A percentile compares a stretch with the other conserved stretches of the same genome.
phyloP scores from a whole-genome alignment of 257 asterid genomes.

The Capsicum chinense region DNA sequence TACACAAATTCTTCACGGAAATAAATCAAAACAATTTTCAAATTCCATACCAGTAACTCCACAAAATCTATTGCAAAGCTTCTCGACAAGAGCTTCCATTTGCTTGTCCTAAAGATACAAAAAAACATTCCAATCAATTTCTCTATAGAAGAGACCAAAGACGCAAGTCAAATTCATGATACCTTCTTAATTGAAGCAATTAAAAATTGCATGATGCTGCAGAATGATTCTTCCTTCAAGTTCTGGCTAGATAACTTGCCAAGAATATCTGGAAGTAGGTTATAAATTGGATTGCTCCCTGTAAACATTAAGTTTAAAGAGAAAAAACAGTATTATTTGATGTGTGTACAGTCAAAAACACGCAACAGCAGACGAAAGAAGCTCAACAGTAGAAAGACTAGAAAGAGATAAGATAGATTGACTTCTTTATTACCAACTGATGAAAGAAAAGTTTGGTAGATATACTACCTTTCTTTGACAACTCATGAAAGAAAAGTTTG shows the following conservation, averaged over 20 bases:
- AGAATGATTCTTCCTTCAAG: constrained; percentile 77
- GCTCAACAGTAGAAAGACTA: neutral
- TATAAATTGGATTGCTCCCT: constrained; percentile 96
- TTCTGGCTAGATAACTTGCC: constrained; percentile 82
- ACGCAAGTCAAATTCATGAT: constrained; percentile 31
- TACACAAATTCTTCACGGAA: neutral
- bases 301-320: constrained; percentile 40
- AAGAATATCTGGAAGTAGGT: constrained; percentile 95
- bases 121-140: constrained; percentile 29
- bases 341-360: neutral
- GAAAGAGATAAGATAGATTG: neutral
- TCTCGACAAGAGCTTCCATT: constrained; percentile 99
- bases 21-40: neutral
- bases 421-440: neutral
- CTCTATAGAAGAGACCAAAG: constrained; percentile 10
- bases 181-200: constrained; percentile 96
- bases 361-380: neutral
- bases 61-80: constrained; percentile 85
- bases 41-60: constrained; percentile 79
- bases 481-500: constrained; percentile 85
- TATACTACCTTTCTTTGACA: constrained; percentile 85
- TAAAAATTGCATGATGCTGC: constrained; percentile 94
- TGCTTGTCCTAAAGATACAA: constrained; percentile 77
- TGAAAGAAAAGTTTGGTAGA: constrained; percentile 6
- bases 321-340: neutral